A percentile compares a stretch with the other conserved stretches of the same genome.
phyloP scores from a whole-genome alignment of 495 filamentous ascomycete species.

The Pseudotulostoma volvatum region DNA sequence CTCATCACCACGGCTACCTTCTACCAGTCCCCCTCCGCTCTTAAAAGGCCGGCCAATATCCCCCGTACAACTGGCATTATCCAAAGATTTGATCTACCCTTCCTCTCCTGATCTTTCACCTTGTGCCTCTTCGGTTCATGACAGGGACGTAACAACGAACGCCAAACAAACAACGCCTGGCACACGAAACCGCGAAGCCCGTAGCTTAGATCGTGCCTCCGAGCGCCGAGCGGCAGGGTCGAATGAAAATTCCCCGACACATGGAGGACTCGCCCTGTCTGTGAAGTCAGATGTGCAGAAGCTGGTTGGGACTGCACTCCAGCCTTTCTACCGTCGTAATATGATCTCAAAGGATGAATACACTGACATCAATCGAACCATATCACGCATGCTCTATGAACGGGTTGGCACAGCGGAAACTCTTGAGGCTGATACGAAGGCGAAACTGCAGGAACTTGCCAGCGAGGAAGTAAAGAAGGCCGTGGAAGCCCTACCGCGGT shows the following conservation, averaged over 20 bases:
- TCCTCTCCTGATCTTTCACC: slow-evolving; percentile 33
- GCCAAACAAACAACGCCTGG: slow-evolving; percentile 1
- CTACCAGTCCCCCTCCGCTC: slow-evolving; percentile 55
- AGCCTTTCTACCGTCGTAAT: slow-evolving; percentile 54
- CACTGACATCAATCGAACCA: slow-evolving; percentile 68
- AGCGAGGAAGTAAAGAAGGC: slow-evolving; percentile 58
- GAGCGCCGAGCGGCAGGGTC: slow-evolving; percentile 20
- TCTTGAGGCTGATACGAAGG: slow-evolving; percentile 38
- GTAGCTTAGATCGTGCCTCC: background rate
- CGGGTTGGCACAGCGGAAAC: slow-evolving; percentile 45
- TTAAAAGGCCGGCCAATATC: slow-evolving; percentile 46
- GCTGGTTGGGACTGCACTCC: slow-evolving; percentile 61
- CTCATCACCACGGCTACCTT: slow-evolving; percentile 52
- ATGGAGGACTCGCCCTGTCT: slow-evolving; percentile 42
- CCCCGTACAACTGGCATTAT: slow-evolving; percentile 50
- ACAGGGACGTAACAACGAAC: slow-evolving; percentile 4
- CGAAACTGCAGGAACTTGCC: slow-evolving; percentile 52
- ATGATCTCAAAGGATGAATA: slow-evolving; percentile 68
- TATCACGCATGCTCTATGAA: slow-evolving; percentile 76
- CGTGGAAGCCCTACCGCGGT: slow-evolving; percentile 20
- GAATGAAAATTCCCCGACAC: slow-evolving; percentile 38
- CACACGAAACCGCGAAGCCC: background rate
- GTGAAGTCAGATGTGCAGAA: slow-evolving; percentile 68
- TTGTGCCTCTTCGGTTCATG: slow-evolving; percentile 12
- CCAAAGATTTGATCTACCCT: slow-evolving; percentile 42